Evolutionary conservation across 129 eudicot genomes (phyloP), one percentile per base, ranked within the genome.

Genomic region (Ambrosia trifida): DNA sequence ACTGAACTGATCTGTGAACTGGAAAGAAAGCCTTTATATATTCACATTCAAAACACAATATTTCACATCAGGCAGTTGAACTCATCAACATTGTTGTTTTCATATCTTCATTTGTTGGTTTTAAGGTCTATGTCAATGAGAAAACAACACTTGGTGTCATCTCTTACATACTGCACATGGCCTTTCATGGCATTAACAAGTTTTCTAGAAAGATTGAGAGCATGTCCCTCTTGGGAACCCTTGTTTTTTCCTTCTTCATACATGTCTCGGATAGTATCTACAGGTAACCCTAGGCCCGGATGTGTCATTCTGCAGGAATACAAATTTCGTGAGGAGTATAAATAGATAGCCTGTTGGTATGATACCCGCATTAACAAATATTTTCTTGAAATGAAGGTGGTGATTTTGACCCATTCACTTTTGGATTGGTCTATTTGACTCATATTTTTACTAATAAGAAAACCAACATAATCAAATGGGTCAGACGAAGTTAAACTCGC

Each of bases 261-360:
- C 86, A 88, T 88, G 41, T 85, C 90, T 57, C 72, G 50, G 5
- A 85, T 72, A 1, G 85, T 76, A 45, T 65, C 79, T 3, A 67
- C 66, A 64, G 95, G 95, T 32, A 88, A 69, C 43, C 90, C 95
- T 19, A 71, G 69, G 10, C 95, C 86, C 0, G 86, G 90, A 46
- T 85, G 90, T 72, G 73, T 67, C 88, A 88, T 80, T 73, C 95
- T 83, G 66, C 73, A 83, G 11, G 11, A 32, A 58, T 1, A 64
- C 44, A 2, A 36, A 51, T 36, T 53, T 44, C 10, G 38, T 75
- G 8, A 24, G 38, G 58, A 65, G 10, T 54, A 3, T 17, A 62
- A 36, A 35, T 16, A 46, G 68, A n/a, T n/a, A n/a, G n/a, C n/a
- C n/a, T n/a, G n/a, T n/a, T n/a, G n/a, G n/a, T n/a, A n/a, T n/a